Evolutionary conservation across 345 rosid genomes (phyloP).

Genomic region (Bretschneidera sinensis): DNA sequence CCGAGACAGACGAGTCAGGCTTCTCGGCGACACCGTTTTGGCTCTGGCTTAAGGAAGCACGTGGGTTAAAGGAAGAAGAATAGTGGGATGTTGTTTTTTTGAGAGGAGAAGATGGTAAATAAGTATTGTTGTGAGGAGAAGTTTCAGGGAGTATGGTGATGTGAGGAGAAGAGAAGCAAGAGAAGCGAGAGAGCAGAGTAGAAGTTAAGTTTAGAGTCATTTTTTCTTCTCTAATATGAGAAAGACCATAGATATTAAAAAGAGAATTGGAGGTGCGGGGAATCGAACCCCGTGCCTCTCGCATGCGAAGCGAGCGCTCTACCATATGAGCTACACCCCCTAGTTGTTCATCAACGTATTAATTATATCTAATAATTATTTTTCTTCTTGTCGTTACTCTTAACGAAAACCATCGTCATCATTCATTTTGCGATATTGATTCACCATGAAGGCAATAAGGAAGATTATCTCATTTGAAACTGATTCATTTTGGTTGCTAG

Average conservation of each 20-base stretch:
- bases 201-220: constrained; percentile 40
- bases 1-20: constrained; percentile 15
- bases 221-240: background rate
- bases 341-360: no score
- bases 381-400: no score
- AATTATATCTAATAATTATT: no score
- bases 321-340: constrained; percentile 96
- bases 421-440: no score
- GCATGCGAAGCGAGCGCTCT: constrained; percentile 99
- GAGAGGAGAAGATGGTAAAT: background rate
- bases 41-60: constrained; percentile 38
- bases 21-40: constrained; percentile 21
- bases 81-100: background rate
- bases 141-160: constrained; percentile 28
- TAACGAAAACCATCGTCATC: no score
- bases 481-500: no score
- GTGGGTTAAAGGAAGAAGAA: constrained; percentile 15
- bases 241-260: no score
- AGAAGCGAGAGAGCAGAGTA: constrained; percentile 34
- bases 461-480: no score
- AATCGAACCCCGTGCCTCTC: constrained; percentile 99
- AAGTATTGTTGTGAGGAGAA: constrained; percentile 24
- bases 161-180: constrained; percentile 16
- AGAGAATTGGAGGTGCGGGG: constrained; percentile 93
- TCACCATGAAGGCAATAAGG: no score